Conservation (phyloP, 495 filamentous ascomycete species). For the Echria macrotheca region DNA sequence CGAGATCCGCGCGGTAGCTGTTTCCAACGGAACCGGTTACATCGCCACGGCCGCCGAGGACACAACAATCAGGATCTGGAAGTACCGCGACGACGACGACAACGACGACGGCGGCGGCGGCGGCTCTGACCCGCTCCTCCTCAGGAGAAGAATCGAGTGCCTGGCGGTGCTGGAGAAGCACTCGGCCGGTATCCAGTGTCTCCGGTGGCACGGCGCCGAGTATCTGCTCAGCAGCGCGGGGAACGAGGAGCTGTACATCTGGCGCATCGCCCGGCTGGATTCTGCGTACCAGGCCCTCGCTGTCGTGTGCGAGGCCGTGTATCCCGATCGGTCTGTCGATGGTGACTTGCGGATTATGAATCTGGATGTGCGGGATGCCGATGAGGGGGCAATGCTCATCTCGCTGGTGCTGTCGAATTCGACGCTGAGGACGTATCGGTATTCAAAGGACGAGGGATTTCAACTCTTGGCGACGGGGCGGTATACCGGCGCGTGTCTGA, state of each 20-base stretch:
- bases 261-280: slow-evolving; percentile 56
- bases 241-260: slow-evolving; percentile 83
- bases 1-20: slow-evolving; percentile 76
- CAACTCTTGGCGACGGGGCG: slow-evolving; percentile 48
- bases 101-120: slow-evolving; percentile 14
- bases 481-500: slow-evolving; percentile 79
- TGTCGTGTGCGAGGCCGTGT: slow-evolving; percentile 58
- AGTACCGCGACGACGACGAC: slow-evolving; percentile 15
- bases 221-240: slow-evolving; percentile 82
- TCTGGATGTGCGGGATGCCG: slow-evolving; percentile 49
- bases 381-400: slow-evolving; percentile 50
- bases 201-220: slow-evolving; percentile 64
- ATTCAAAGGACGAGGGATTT: slow-evolving; percentile 45
- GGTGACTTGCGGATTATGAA: slow-evolving; percentile 74
- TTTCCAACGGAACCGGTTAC: slow-evolving; percentile 45
- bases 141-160: too few species aligned
- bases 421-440: slow-evolving; percentile 60
- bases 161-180: slow-evolving; percentile 66
- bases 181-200: slow-evolving; percentile 73
- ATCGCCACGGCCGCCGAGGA: slow-evolving; percentile 89
- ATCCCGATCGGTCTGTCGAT: slow-evolving; percentile 51
- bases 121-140: too few species aligned
- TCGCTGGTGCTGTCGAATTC: slow-evolving; percentile 76
- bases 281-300: slow-evolving; percentile 46
- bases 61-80: slow-evolving; percentile 71